Base-by-base conservation (phyloP, 768 basidiomycete genomes). In the Russula griseocarnosa region DNA sequence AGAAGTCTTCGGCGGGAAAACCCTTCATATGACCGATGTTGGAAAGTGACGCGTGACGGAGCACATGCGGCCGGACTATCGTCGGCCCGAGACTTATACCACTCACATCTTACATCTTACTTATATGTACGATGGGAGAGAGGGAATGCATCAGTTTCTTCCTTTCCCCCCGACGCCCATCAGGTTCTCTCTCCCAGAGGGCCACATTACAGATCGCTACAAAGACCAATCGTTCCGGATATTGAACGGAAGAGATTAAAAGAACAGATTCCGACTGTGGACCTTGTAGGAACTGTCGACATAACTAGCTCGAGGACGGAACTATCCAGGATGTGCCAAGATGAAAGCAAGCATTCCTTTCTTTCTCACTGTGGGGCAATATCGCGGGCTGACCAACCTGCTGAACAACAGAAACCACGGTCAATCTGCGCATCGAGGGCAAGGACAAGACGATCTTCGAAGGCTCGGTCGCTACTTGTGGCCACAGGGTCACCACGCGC, bases 401-500 rank as follows among this genome's bases (percentile, higher is more conserved):
- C 24, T 13, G 10, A n/a, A 36, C n/a, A 16, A 54, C 14, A 55
- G 55, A 11, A 16, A 36, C 26, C 10, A 28, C 26, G 1, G 55
- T 56, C 26, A 30, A 30, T n/a, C 20, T 56, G 55, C 55, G 55
- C 26, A 11, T 42, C 38, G 55, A 56, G 20, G 55, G 55, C 18
- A 44, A 20, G 26, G 7, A 2, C 2, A 30, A 7, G 2, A 56
- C 55, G 9, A 11, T 28, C 30, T 56, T 42, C 20, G 55, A 56
- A 44, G 40, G 26, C 5, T 3, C 4, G 5, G 26, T 56, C 40
- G 1, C 26, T 14, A 42, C 55, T n/a, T 56, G 22, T 11, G 53
- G 53, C 14, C 55, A 56, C 28, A 30, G 26, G 40, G 73, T 81
- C 14, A 76, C 76, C 8, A 77, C 78, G 0, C 51, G 66, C 10